These are phyloP conservation scores for Quercus mongolica DNA, from an alignment of 306 rosid species.

Conservation along the genomic window DNA sequence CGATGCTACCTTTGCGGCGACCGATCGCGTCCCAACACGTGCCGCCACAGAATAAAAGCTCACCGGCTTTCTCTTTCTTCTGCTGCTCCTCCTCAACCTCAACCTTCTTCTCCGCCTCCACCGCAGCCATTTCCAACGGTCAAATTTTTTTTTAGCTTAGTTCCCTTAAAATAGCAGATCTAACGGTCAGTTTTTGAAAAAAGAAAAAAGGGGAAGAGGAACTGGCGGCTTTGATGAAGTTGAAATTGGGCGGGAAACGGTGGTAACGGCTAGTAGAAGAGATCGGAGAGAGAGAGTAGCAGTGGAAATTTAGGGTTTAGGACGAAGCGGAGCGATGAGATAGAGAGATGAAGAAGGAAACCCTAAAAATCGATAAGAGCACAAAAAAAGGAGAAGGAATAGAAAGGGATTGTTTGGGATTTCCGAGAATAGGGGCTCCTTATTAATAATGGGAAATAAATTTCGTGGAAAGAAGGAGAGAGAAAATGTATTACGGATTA, in stretches of 20 bases:
- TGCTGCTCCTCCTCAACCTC: conserved; percentile 42
- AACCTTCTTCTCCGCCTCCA: conserved; percentile 50
- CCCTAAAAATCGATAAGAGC: conserved; percentile 66
- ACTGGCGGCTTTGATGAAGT: conserved; percentile 16
- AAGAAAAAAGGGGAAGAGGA: not conserved
- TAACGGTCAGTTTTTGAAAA: conserved; percentile 68
- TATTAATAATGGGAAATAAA: conserved; percentile 3
- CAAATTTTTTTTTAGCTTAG: not conserved
- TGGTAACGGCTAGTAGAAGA: conserved; percentile 47
- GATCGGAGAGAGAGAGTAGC: conserved; percentile 32
- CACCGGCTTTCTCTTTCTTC: conserved; percentile 54
- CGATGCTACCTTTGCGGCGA: conserved; percentile 66
- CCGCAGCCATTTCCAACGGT: conserved; percentile 78
- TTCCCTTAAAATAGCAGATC: conserved; percentile 37
- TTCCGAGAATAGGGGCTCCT: conserved; percentile 44
- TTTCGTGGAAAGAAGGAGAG: not conserved
- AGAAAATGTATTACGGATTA: not conserved
- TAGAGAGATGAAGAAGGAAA: conserved; percentile 38
- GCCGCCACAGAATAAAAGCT: conserved; percentile 91
- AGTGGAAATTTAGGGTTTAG: conserved; percentile 10
- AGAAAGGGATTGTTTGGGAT: conserved; percentile 31
- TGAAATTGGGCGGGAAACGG: conserved; percentile 69
- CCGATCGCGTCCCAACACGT: conserved; percentile 86
- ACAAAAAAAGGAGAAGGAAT: not conserved
- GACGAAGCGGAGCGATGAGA: conserved; percentile 21